These are phyloP conservation scores for Leccinum olivaceopallidum DNA, from an alignment of 768 basidiomycete genomes.

Conservation along the genomic window DNA sequence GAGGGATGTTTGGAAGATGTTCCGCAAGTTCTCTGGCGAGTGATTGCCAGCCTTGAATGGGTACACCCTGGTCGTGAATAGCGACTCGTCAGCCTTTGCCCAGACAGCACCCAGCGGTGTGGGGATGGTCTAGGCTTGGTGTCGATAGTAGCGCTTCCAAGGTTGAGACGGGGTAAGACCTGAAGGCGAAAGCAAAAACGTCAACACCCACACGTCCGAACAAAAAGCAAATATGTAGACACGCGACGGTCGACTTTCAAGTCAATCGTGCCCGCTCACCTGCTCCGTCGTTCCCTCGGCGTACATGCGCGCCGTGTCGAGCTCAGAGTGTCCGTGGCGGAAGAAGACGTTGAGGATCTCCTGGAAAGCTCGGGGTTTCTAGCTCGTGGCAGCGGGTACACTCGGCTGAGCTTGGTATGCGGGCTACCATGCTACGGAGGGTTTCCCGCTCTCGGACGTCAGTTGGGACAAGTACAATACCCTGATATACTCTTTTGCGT, in stretches of 20 bases:
- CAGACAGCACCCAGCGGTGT: too few species aligned
- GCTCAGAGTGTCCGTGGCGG: slow-evolving; percentile 41
- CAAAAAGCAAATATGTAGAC: not conserved
- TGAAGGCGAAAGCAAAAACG: slow-evolving; percentile 7
- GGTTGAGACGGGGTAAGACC: slow-evolving; percentile 42
- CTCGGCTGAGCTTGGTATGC: slow-evolving; percentile 50
- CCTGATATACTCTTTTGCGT: slow-evolving; percentile 68
- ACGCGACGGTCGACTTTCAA: not conserved
- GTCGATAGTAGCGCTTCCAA: slow-evolving; percentile 43
- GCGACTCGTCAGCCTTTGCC: slow-evolving; percentile 2
- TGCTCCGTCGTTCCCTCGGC: slow-evolving; percentile 56
- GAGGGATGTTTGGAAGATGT: slow-evolving; percentile 47
- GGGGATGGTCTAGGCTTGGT: slow-evolving; percentile 35
- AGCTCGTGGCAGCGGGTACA: not conserved
- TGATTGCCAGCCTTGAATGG: slow-evolving; percentile 45
- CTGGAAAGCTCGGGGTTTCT: slow-evolving; percentile 22
- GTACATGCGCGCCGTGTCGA: slow-evolving; percentile 55
- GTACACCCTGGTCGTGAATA: slow-evolving; percentile 36
- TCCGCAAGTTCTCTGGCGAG: slow-evolving; percentile 40
- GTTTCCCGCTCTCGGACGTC: slow-evolving; percentile 52
- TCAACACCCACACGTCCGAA: not conserved
- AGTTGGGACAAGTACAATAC: slow-evolving; percentile 69
- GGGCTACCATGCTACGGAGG: slow-evolving; percentile 54
- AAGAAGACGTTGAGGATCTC: slow-evolving; percentile 48
- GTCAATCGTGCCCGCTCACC: slow-evolving; percentile 33